Conservation (phyloP, 2,329 filamentous ascomycete species). For the Pezicula rhizophila region DNA sequence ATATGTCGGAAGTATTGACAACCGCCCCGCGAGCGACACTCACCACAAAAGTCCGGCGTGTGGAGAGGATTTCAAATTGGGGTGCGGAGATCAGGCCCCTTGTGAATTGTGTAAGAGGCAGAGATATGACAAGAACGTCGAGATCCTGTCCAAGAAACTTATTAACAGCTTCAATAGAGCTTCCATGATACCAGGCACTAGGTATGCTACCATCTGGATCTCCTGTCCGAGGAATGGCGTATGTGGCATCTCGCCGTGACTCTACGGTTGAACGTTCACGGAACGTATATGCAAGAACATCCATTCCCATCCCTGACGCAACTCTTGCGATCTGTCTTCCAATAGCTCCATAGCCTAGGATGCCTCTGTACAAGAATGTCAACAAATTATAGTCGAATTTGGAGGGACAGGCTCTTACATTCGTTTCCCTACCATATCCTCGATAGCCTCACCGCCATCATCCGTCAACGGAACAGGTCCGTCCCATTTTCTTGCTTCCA, state of each 20-base stretch:
- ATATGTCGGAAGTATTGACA: conserved; percentile 50
- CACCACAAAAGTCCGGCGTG: conserved; percentile 52
- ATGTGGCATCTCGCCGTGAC: conserved; percentile 57
- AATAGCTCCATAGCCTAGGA: conserved; percentile 47
- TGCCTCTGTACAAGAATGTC: background rate
- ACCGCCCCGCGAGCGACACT: conserved; percentile 55
- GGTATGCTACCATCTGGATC: conserved; percentile 44
- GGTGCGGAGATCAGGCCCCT: conserved; percentile 41
- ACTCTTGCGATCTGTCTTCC: conserved; percentile 50
- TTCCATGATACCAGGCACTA: conserved; percentile 44
- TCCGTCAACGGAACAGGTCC: conserved; percentile 3
- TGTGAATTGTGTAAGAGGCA: conserved; percentile 45
- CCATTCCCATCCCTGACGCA: conserved; percentile 60
- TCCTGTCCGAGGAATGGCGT: conserved; percentile 61
- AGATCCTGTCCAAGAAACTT: conserved; percentile 44
- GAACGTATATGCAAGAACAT: conserved; percentile 70
- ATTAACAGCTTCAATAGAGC: conserved; percentile 38
- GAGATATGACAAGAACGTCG: conserved; percentile 46
- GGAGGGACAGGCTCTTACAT: background rate
- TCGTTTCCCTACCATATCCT: conserved; percentile 48
- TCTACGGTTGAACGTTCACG: conserved; percentile 61
- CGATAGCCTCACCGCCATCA: conserved; percentile 26
- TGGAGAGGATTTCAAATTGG: conserved; percentile 42
- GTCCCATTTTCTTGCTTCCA: conserved; percentile 26
- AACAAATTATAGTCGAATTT: background rate